Percentiles rank a stretch among this genome's conserved stretches.
Evolutionary conservation across 371 early-diverging fungal species (phyloP).

Genomic region (Mortierella sp.): DNA sequence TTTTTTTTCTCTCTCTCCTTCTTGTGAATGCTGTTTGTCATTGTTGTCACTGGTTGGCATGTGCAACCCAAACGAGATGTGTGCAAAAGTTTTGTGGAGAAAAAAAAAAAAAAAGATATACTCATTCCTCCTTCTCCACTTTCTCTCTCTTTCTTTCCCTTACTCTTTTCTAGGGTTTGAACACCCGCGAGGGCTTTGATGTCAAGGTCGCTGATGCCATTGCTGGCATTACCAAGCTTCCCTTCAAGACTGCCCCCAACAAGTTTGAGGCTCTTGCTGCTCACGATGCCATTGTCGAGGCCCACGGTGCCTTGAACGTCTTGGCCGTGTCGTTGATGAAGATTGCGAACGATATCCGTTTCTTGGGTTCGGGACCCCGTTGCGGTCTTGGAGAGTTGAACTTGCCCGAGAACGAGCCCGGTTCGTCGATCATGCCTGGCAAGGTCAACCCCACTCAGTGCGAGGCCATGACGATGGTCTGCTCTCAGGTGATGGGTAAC

Average conservation of each 20-base stretch:
- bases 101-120: not conserved
- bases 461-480: conserved; percentile 98
- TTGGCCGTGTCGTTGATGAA: conserved; percentile 96
- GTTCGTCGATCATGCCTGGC: conserved; percentile 98
- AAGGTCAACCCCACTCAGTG: conserved; percentile 98
- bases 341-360: conserved; percentile 96
- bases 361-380: conserved; percentile 91
- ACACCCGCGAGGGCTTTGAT: conserved; percentile 92
- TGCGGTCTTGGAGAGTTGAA: conserved; percentile 95
- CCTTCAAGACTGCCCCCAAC: conserved; percentile 95
- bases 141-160: too few species aligned
- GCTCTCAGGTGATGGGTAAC: conserved; percentile 98
- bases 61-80: conserved; percentile 3
- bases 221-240: conserved; percentile 77
- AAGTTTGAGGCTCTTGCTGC: conserved; percentile 98
- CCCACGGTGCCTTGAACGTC: conserved; percentile 91
- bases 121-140: not conserved
- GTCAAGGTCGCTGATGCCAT: conserved; percentile 85
- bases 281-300: conserved; percentile 97
- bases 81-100: not conserved
- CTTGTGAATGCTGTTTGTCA: too few species aligned
- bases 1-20: not conserved
- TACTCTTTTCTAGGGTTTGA: conserved; percentile 69
- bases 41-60: not conserved
- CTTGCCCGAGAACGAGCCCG: conserved; percentile 97